Percentiles rank a stretch among this genome's conserved stretches.
Conservation (phyloP, 805 yeast genomes). For the Isabelozyma gotoi region DNA sequence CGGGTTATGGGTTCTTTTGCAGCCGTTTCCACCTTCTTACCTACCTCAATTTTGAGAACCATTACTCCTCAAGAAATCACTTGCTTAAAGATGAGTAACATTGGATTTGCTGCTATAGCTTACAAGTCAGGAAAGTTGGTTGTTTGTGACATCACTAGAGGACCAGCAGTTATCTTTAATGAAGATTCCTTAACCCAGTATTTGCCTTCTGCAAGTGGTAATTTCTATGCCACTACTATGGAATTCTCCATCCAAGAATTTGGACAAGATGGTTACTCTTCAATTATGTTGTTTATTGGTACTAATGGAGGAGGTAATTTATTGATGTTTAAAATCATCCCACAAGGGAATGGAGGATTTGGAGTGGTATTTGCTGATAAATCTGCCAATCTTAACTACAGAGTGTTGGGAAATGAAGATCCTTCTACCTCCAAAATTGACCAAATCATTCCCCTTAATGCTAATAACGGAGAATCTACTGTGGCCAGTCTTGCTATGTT, state of each 20-base stretch:
- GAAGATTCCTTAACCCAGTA: constrained; percentile 26
- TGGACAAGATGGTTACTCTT: constrained; percentile 67
- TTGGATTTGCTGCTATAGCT: constrained; percentile 84
- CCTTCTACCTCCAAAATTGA: constrained; percentile 54
- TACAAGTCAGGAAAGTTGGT: constrained; percentile 73
- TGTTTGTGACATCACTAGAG: constrained; percentile 71
- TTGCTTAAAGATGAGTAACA: constrained; percentile 62
- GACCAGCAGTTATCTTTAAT: constrained; percentile 64
- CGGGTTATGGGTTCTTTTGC: constrained; percentile 48
- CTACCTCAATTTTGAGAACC: constrained; percentile 27
- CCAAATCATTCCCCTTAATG: constrained; percentile 57
- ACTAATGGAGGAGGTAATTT: constrained; percentile 71
- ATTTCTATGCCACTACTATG: constrained; percentile 51
- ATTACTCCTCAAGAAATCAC: constrained; percentile 49
- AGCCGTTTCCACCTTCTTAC: constrained; percentile 31
- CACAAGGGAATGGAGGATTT: constrained; percentile 61
- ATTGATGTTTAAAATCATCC: constrained; percentile 61
- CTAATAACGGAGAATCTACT: constrained; percentile 61
- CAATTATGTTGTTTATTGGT: constrained; percentile 74
- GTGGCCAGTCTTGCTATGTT: constrained; percentile 60
- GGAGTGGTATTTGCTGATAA: constrained; percentile 51
- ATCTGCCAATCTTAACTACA: constrained; percentile 35
- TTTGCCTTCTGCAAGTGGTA: constrained; percentile 25
- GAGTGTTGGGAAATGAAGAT: constrained; percentile 29
- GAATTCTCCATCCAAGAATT: constrained; percentile 74